These are phyloP conservation scores for Pilobolus umbonatus DNA, from an alignment of 192 early-diverging fungal genomes.

Conservation along the genomic window DNA sequence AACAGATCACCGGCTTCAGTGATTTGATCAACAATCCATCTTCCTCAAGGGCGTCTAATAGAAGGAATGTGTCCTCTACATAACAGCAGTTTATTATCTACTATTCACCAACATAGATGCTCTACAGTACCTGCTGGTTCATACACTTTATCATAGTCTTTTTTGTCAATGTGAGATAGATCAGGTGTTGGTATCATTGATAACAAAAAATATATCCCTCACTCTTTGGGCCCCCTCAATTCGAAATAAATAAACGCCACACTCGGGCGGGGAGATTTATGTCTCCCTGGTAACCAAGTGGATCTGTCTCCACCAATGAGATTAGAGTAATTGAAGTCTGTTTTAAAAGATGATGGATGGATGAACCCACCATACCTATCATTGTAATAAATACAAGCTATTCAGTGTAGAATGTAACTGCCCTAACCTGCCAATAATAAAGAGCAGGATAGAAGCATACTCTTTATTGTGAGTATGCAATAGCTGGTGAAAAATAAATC, in stretches of 20 bases:
- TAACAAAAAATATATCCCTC: conserved; percentile 14
- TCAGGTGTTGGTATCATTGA: conserved; percentile 72
- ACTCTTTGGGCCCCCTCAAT: no score
- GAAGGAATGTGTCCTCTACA: conserved; percentile 91
- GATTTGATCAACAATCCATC: conserved; percentile 53
- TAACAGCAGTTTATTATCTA: not conserved
- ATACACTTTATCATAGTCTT: conserved; percentile 72
- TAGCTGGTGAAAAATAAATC: no score
- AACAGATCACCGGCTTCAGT: conserved; percentile 58
- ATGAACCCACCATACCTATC: no score
- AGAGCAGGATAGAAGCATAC: no score
- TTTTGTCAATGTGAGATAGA: conserved; percentile 60
- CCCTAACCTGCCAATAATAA: no score
- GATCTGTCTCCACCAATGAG: no score
- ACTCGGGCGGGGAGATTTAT: not conserved
- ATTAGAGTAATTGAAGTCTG: no score
- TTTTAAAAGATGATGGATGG: no score
- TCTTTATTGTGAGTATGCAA: no score
- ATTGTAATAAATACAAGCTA: no score
- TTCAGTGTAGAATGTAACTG: no score
- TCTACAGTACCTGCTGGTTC: conserved; percentile 70
- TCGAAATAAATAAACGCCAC: conserved; percentile 12
- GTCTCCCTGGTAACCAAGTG: not conserved
- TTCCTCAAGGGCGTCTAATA: conserved; percentile 87
- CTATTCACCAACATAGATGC: not conserved